Evolutionary conservation across 2,329 filamentous ascomycete genomes (phyloP).

Genomic region (Orbilia brochopaga): DNA sequence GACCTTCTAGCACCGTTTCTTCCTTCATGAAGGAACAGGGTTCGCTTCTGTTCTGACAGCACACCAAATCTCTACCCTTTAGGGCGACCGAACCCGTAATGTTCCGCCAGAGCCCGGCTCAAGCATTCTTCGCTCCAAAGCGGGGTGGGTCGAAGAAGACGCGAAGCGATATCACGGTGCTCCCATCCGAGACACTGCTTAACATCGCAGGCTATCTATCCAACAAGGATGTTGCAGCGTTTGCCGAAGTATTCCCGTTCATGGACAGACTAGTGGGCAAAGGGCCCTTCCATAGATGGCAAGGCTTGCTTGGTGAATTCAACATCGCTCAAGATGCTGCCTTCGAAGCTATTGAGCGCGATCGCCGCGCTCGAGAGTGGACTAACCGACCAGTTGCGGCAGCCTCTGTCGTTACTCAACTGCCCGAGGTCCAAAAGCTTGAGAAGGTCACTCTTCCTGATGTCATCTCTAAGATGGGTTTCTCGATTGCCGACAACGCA

Average conservation of each 20-base stretch:
- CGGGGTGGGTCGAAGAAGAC: neutral
- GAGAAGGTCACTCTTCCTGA: conserved; percentile 18
- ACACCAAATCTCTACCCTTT: neutral
- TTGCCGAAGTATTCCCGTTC: conserved; percentile 14
- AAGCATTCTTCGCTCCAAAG: neutral
- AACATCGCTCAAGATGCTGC: conserved; percentile 2
- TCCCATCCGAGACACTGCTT: conserved; percentile 31
- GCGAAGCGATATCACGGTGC: conserved; percentile 4
- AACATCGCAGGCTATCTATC: conserved; percentile 36
- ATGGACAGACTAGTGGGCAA: conserved; percentile 6
- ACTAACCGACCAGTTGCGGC: neutral
- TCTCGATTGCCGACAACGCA: neutral
- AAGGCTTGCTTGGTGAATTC: conserved; percentile 26
- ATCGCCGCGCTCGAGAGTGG: neutral
- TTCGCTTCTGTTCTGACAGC: neutral
- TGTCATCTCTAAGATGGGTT: conserved; percentile 19
- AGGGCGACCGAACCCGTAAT: neutral
- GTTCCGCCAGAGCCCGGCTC: conserved; percentile 4
- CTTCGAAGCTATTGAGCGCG: conserved; percentile 33
- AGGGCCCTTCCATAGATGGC: conserved; percentile 30
- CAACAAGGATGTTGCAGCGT: conserved; percentile 22
- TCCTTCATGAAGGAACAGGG: neutral
- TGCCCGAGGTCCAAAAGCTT: conserved; percentile 6
- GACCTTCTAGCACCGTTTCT: no score
- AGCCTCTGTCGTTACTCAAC: neutral